phyloP scores from a whole-genome alignment of 148 eudicot species.

The Camellia granthamiana region DNA sequence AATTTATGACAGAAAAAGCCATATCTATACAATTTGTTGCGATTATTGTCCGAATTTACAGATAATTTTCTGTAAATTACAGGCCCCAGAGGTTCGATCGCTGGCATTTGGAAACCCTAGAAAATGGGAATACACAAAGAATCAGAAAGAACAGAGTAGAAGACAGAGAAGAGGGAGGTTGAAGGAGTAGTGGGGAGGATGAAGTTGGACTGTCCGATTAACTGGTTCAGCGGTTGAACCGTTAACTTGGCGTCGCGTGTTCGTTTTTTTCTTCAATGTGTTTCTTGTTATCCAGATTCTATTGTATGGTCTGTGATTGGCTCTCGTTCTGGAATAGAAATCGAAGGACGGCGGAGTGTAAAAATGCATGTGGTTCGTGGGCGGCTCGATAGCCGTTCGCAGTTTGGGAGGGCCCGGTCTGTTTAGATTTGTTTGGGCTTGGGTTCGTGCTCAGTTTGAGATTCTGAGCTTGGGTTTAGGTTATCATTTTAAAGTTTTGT shows the following conservation, averaged over 20 bases:
- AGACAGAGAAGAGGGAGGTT: background rate
- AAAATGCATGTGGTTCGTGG: too few species aligned
- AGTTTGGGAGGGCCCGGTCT: too few species aligned
- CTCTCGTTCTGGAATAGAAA: background rate
- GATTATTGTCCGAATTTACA: constrained; percentile 29
- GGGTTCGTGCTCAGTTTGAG: too few species aligned
- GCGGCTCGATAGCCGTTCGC: too few species aligned
- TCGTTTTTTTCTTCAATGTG: background rate
- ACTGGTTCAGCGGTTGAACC: background rate
- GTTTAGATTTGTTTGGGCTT: too few species aligned
- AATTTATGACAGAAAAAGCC: constrained; percentile 32
- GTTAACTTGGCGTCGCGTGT: background rate
- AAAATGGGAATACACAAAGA: background rate
- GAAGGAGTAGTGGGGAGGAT: background rate
- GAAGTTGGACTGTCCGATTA: constrained; percentile 13
- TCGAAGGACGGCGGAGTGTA: background rate
- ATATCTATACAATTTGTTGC: constrained; percentile 36
- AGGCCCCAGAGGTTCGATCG: constrained; percentile 36
- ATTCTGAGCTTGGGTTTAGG: too few species aligned
- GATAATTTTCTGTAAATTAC: constrained; percentile 42
- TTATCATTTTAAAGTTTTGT: too few species aligned
- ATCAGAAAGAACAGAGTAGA: background rate
- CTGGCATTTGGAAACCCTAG: constrained; percentile 37
- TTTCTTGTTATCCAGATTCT: constrained; percentile 5
- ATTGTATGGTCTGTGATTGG: background rate